Evolutionary conservation across 768 basidiomycete genomes (phyloP), one percentile per base, ranked within the genome.

Genomic region (Russula foetens): DNA sequence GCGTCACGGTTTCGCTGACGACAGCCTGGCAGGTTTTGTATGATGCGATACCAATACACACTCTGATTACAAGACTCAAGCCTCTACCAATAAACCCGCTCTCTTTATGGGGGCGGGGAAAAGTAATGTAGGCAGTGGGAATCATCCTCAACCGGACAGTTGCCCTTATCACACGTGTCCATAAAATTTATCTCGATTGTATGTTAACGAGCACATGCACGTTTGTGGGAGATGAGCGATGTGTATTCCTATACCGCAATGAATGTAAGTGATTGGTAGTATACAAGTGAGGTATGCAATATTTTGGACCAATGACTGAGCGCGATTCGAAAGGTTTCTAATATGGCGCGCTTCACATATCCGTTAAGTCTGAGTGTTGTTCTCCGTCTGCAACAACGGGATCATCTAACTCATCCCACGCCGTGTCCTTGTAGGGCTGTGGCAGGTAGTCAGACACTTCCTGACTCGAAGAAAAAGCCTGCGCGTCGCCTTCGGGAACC

Each of bases 371-470:
- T 19, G 23, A 44, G 21, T n/a, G 1, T 23, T 53, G 49, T 21
- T 63, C 52, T 24, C 44, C 53, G 11, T 38, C 44, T 31, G 26
- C 50, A 19, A n/a, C 47, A 31, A 21, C 43, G 23, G 51, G 24
- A n/a, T 66, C 65, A 28, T 58, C 62, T 26, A 56, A 39, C 44
- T 53, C 53, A 15, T 62, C 63, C 50, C 59, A 57, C 7, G 24
- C 21, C 1, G 35, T 26, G 17, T 46, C 45, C 39, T 56, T 56
- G 49, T 56, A 59, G 11, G 65, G 65, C 17, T 65, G 59, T 26
- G 65, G 65, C 48, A 66, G 24, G 50, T 61, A 66, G 53, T 65
- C 65, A 17, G 63, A 57, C 8, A 64, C 65, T 57, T 66, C 65
- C 43, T 60, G 53, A 44, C 58, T 60, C 7, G 63, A 64, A 26